Evolutionary conservation across 768 basidiomycete species (phyloP).

Genomic region (Coprinellus aureogranulatus): DNA sequence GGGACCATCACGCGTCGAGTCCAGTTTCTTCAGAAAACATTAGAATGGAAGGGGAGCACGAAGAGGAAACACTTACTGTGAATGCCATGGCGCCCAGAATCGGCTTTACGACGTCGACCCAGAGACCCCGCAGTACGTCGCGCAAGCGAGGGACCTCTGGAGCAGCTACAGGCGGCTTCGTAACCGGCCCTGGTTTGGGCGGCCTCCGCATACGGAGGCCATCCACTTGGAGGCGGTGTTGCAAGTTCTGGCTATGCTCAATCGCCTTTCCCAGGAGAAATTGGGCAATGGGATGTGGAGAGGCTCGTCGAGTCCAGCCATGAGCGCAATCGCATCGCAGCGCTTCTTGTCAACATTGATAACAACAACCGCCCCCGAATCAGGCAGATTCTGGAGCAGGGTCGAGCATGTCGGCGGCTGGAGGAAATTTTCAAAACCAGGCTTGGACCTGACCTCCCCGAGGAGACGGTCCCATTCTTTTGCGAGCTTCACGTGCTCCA

Average conservation of each 20-base stretch:
- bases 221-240: not conserved
- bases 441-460: conserved; percentile 7
- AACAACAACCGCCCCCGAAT: not conserved
- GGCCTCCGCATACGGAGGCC: not conserved
- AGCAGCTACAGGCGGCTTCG: no score
- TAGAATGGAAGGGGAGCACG: not conserved
- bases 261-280: not conserved
- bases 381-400: not conserved
- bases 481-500: conserved; percentile 7
- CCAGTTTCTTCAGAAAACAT: not conserved
- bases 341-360: conserved; percentile 15
- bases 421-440: conserved; percentile 18
- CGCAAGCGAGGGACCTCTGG: no score
- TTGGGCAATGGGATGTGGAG: conserved; percentile 11
- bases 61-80: not conserved
- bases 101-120: conserved; percentile 3
- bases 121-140: not conserved
- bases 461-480: conserved; percentile 15
- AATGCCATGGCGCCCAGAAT: conserved; percentile 8
- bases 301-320: not conserved
- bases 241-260: not conserved
- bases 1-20: not conserved
- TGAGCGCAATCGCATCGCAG: conserved; percentile 23
- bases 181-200: not conserved
- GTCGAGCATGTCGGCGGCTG: not conserved